Conservation (phyloP, 2,329 filamentous ascomycete species). For the Colletotrichum simmondsii region DNA sequence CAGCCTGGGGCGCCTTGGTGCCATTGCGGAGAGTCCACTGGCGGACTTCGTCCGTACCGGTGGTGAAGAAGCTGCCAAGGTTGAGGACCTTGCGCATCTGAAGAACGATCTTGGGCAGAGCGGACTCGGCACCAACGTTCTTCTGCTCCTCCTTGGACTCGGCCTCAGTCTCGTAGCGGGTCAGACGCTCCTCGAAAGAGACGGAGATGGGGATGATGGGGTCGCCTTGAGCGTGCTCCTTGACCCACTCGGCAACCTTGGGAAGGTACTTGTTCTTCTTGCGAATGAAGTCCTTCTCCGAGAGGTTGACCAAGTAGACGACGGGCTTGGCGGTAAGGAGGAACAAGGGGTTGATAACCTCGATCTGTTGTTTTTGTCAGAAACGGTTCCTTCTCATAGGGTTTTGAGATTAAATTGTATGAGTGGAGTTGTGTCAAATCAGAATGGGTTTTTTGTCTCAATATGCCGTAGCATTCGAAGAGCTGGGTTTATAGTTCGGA, state of each 20-base stretch:
- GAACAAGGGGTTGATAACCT: slow-evolving; percentile 96
- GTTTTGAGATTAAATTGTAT: slow-evolving; percentile 36
- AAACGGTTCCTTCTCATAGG: slow-evolving; percentile 26
- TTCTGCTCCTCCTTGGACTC: slow-evolving; percentile 89
- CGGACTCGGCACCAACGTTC: slow-evolving; percentile 85
- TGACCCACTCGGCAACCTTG: slow-evolving; percentile 95
- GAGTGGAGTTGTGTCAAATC: slow-evolving; percentile 32
- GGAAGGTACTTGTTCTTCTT: slow-evolving; percentile 99
- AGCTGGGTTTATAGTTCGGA: slow-evolving; percentile 99
- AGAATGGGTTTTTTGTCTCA: slow-evolving; percentile 77
- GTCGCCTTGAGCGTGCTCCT: slow-evolving; percentile 87
- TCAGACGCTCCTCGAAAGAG: slow-evolving; percentile 90
- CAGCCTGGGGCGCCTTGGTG: slow-evolving; percentile 96
- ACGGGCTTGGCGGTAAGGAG: slow-evolving; percentile 96
- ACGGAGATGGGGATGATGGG: slow-evolving; percentile 95
- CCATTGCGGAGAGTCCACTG: slow-evolving; percentile 98
- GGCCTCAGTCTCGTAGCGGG: slow-evolving; percentile 80
- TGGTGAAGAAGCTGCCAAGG: slow-evolving; percentile 97
- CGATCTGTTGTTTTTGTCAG: slow-evolving; percentile 72
- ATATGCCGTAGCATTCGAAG: slow-evolving; percentile 90
- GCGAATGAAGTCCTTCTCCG: slow-evolving; percentile 95
- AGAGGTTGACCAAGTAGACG: slow-evolving; percentile 96
- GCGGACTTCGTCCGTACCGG: slow-evolving; percentile 92
- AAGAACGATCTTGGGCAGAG: slow-evolving; percentile 88
- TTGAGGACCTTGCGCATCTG: slow-evolving; percentile 94